phyloP scores from a whole-genome alignment of 2,329 filamentous ascomycete genomes.

The Colletotrichum tanaceti region DNA sequence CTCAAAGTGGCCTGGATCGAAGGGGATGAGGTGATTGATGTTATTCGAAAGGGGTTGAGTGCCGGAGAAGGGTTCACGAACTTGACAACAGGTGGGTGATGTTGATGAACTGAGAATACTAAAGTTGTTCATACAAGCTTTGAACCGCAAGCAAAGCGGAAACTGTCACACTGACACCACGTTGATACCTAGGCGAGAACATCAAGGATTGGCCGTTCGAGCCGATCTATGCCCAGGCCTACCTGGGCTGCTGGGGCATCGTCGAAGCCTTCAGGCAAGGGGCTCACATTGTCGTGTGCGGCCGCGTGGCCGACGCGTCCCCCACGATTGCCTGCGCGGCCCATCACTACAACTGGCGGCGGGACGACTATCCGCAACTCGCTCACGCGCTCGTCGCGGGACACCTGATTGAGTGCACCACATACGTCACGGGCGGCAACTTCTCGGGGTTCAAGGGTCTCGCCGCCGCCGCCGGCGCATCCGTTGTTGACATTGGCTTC shows the following conservation, averaged over 20 bases:
- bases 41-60: constrained; percentile 20
- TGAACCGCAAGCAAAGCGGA: too few species aligned
- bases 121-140: too few species aligned
- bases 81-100: constrained; percentile 24
- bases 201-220: constrained; percentile 40
- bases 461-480: constrained; percentile 12
- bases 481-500: constrained; percentile 53
- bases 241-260: constrained; percentile 60
- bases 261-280: constrained; percentile 56
- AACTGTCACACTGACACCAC: background rate
- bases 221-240: constrained; percentile 56
- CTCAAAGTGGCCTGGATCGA: constrained; percentile 53
- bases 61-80: constrained; percentile 28
- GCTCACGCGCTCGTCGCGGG: constrained; percentile 60
- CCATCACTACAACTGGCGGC: constrained; percentile 62
- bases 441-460: constrained; percentile 58
- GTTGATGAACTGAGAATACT: too few species aligned
- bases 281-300: constrained; percentile 57
- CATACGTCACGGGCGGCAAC: constrained; percentile 64
- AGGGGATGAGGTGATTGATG: constrained; percentile 53
- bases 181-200: background rate
- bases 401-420: constrained; percentile 63
- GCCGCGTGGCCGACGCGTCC: constrained; percentile 57
- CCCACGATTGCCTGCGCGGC: constrained; percentile 64
- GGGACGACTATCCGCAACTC: constrained; percentile 57